Percentiles rank a stretch among this genome's conserved stretches.
Evolutionary conservation across 352 stramenopile species (phyloP).

Genomic region (Globisporangium perplexum): DNA sequence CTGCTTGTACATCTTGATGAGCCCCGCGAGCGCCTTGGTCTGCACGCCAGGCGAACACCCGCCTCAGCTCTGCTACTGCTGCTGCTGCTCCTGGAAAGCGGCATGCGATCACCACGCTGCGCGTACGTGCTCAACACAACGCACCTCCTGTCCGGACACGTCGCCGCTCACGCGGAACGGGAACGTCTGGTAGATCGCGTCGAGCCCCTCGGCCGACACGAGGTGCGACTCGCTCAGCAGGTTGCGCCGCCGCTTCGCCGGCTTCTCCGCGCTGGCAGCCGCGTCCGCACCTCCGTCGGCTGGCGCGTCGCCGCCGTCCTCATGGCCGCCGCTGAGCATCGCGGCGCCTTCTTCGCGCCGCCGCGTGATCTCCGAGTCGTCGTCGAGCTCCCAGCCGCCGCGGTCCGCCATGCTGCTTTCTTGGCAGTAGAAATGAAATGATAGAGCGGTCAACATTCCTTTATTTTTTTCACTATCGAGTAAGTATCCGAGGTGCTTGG

Average conservation of each 20-base stretch:
- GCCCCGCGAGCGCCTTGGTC: constrained; percentile 49
- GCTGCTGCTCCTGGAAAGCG: too few relatives aligned
- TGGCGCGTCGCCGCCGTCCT: constrained; percentile 8
- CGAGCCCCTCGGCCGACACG: constrained; percentile 53
- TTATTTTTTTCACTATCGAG: background rate
- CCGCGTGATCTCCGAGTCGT: constrained; percentile 25
- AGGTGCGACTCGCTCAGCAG: constrained; percentile 62
- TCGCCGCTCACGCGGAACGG: constrained; percentile 53
- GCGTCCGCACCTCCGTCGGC: background rate
- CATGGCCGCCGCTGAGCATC: constrained; percentile 4
- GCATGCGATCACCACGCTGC: too few relatives aligned
- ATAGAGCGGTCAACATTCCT: too few relatives aligned
- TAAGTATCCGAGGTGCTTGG: too few relatives aligned
- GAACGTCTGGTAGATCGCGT: constrained; percentile 68
- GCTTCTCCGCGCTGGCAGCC: constrained; percentile 5
- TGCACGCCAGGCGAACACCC: constrained; percentile 8
- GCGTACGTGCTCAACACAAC: too few relatives aligned
- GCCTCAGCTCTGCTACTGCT: background rate
- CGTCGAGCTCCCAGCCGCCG: constrained; percentile 55
- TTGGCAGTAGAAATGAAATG: too few relatives aligned
- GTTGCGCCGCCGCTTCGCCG: constrained; percentile 41
- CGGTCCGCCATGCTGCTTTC: constrained; percentile 28
- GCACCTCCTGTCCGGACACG: constrained; percentile 53
- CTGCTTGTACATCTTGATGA: constrained; percentile 83
- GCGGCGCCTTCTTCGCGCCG: constrained; percentile 12